Evolutionary conservation across 2,329 filamentous ascomycete species (phyloP).

Genomic region (Delphinella strobiligena): DNA sequence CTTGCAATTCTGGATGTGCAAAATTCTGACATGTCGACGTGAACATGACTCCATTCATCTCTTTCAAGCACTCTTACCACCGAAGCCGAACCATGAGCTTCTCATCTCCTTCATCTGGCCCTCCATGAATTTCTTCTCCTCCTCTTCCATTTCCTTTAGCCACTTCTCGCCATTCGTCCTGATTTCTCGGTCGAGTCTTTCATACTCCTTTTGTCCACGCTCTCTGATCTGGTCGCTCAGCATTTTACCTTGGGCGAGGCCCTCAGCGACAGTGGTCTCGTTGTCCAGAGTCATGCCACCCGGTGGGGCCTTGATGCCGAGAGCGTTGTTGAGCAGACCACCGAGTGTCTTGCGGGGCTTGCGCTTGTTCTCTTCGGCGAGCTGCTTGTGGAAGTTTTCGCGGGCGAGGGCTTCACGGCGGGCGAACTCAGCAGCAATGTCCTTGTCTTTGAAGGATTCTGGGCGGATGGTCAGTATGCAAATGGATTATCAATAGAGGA

Average conservation of each 20-base stretch:
- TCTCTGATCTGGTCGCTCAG: slow-evolving; percentile 88
- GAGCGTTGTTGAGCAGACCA: slow-evolving; percentile 40
- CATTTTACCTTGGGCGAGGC: slow-evolving; percentile 89
- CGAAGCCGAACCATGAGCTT: slow-evolving; percentile 52
- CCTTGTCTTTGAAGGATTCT: slow-evolving; percentile 52
- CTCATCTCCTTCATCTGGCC: slow-evolving; percentile 91
- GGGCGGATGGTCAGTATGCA: too few species aligned
- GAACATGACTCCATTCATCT: too few species aligned
- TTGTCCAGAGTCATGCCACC: slow-evolving; percentile 46
- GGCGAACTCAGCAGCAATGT: slow-evolving; percentile 84
- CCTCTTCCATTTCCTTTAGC: slow-evolving; percentile 83
- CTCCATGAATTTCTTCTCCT: slow-evolving; percentile 79
- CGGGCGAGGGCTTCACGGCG: slow-evolving; percentile 76
- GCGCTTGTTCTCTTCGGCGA: slow-evolving; percentile 57
- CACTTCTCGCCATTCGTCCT: slow-evolving; percentile 88
- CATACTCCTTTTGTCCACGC: slow-evolving; percentile 79
- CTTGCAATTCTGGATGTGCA: too few species aligned
- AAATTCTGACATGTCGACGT: too few species aligned
- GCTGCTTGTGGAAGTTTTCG: slow-evolving; percentile 69
- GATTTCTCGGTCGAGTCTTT: slow-evolving; percentile 81
- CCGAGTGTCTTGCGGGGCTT: slow-evolving; percentile 49
- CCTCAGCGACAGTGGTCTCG: slow-evolving; percentile 54
- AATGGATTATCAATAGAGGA: too few species aligned
- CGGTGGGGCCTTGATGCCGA: slow-evolving; percentile 62
- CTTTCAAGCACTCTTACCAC: too few species aligned